Evolutionary conservation across 345 rosid genomes (phyloP), one percentile per base, ranked within the genome.

Genomic region (Corchorus capsularis): DNA sequence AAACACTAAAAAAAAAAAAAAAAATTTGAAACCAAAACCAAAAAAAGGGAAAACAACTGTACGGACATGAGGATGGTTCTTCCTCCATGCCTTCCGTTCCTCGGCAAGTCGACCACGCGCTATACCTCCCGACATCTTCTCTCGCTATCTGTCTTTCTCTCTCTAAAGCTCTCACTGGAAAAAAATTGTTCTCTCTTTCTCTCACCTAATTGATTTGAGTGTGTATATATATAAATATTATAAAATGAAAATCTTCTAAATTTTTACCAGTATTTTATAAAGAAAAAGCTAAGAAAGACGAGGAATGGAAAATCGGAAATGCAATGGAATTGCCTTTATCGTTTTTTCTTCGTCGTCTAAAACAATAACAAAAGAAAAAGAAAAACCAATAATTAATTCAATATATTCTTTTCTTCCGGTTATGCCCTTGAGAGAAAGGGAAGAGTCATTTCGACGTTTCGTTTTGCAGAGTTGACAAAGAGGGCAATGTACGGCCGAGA

Each of bases 11-110:
- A 6, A 4, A 27, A 5, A 6, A 4, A 27, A 56, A 8, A 1
- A 19, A 68, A 49, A 14, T 74, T 76, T 0, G 17, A 50, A 72
- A 52, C 53, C 64, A 11, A 75, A 47, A 65, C 20, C 61, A 27
- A 71, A 34, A 41, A 72, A 16, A 49, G 2, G 22, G 54, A 68
- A 57, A 52, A 11, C 12, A 35, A 20, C 16, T 49, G 37, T 54
- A 94, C 92, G 65, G 63, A 94, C 98, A 82, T 94, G 98, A 32
- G 98, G 98, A 75, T 94, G 98, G 72, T 94, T 94, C 87, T 87
- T 94, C 73, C 98, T 92, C 98, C 98, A 94, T 4, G 98, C 76
- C 84, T 94, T 94, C 50, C 98, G 84, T 85, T 94, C 98, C 81
- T 94, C 98, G 0, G 97, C 85, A 35, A 94, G 93, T 76, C 98